Percentiles rank a stretch among this genome's conserved stretches.
Conservation (phyloP, 352 stramenopile genomes). For the Phytophthora pseudosyringae region DNA sequence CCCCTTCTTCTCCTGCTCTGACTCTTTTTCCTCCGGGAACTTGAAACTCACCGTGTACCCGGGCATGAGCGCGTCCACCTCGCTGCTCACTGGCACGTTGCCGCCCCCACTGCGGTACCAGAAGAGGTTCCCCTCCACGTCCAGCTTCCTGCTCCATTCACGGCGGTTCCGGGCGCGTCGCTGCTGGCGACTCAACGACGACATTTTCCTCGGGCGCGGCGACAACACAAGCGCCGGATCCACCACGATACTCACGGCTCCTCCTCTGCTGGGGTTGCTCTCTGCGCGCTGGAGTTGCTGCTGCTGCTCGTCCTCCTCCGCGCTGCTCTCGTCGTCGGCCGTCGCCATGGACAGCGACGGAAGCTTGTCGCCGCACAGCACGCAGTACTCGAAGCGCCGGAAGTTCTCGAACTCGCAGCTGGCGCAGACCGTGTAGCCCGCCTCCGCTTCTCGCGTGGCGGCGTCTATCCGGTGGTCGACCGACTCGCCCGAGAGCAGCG, state of each 20-base stretch:
- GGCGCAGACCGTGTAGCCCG: conserved; percentile 49
- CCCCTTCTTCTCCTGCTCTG: conserved; percentile 14
- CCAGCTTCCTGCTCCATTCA: conserved; percentile 70
- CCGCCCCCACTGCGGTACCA: conserved; percentile 56
- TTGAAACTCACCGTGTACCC: conserved; percentile 44
- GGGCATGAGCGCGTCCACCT: conserved; percentile 24
- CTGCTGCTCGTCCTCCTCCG: conserved; percentile 13
- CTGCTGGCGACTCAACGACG: conserved; percentile 43
- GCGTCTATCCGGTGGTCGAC: conserved; percentile 74
- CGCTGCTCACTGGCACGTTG: conserved; percentile 20
- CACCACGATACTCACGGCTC: conserved; percentile 18
- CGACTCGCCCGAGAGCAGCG: conserved; percentile 59
- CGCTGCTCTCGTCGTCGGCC: conserved; percentile 33
- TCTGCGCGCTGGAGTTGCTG: conserved; percentile 12
- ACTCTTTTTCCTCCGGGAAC: conserved; percentile 28
- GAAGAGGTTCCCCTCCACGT: conserved; percentile 61
- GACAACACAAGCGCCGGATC: conserved; percentile 22
- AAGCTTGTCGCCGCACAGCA: conserved; percentile 68
- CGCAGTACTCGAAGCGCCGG: conserved; percentile 66
- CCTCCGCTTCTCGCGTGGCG: conserved; percentile 64
- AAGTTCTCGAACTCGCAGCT: conserved; percentile 83
- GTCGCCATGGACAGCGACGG: conserved; percentile 26
- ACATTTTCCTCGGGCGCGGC: conserved; percentile 36
- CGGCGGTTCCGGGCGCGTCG: conserved; percentile 58
- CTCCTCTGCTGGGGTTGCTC: conserved; percentile 13